Conservation (phyloP, 2,329 filamentous ascomycete genomes). For the Fusarium ambrosium region DNA sequence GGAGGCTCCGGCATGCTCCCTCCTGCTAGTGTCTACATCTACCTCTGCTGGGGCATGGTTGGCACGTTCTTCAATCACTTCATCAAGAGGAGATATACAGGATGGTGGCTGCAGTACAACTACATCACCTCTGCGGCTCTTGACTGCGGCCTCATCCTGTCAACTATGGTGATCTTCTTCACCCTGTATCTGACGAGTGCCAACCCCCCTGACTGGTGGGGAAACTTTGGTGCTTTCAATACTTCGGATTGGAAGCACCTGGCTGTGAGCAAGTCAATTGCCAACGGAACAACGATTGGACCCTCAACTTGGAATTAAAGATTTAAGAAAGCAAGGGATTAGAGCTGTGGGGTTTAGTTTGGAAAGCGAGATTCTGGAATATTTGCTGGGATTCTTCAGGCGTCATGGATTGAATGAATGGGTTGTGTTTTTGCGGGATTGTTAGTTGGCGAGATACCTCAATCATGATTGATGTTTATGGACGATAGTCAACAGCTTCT, state of each 20-base stretch:
- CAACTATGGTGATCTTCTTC: slow-evolving; percentile 78
- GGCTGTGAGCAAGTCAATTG: slow-evolving; percentile 60
- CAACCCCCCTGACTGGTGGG: slow-evolving; percentile 72
- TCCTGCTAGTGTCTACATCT: slow-evolving; percentile 78
- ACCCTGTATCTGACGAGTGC: slow-evolving; percentile 72
- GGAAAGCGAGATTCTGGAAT: slow-evolving; percentile 29
- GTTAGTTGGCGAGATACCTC: slow-evolving; percentile 45
- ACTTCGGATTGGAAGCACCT: slow-evolving; percentile 61
- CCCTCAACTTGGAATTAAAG: slow-evolving; percentile 61
- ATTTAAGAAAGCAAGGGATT: not conserved
- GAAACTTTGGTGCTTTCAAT: slow-evolving; percentile 63
- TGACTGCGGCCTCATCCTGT: slow-evolving; percentile 76
- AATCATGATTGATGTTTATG: slow-evolving; percentile 44
- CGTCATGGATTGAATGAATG: slow-evolving; percentile 40
- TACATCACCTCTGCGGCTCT: slow-evolving; percentile 80
- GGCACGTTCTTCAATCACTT: slow-evolving; percentile 78
- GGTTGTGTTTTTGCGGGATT: slow-evolving; percentile 31
- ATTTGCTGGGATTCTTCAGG: slow-evolving; percentile 24
- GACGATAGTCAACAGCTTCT: not conserved
- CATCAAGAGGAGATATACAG: slow-evolving; percentile 73
- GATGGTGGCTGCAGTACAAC: slow-evolving; percentile 85
- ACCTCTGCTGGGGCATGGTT: slow-evolving; percentile 77
- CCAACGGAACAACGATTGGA: slow-evolving; percentile 64
- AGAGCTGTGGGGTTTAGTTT: slow-evolving; percentile 11
- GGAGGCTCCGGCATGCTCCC: slow-evolving; percentile 74